A percentile compares a stretch with the other conserved stretches of the same genome.
phyloP scores from a whole-genome alignment of 83 land plant species.

The Thuja plicata region DNA sequence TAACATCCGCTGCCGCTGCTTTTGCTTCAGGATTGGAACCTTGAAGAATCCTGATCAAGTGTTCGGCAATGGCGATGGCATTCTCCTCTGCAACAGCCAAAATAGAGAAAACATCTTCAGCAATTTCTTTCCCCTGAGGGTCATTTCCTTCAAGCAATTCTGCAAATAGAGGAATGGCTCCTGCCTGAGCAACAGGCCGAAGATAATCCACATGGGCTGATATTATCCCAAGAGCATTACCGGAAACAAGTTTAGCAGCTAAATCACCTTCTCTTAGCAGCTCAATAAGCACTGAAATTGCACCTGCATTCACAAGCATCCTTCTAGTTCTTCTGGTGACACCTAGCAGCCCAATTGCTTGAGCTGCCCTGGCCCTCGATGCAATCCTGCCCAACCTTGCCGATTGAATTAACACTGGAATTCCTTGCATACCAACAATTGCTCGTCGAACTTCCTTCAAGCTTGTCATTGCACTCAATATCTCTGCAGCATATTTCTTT shows the following conservation, averaged over 20 bases:
- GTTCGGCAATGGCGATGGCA: constrained; percentile 37
- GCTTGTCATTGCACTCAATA: constrained; percentile 33
- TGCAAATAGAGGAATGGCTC: constrained; percentile 44
- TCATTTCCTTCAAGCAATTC: constrained; percentile 40
- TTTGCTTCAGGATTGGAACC: constrained; percentile 28
- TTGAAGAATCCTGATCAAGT: constrained; percentile 46
- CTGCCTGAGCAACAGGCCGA: constrained; percentile 42
- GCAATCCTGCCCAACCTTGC: constrained; percentile 27
- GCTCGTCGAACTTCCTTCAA: constrained; percentile 34
- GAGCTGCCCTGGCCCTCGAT: constrained; percentile 47
- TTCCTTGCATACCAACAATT: constrained; percentile 16
- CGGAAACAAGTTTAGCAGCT: constrained; percentile 37
- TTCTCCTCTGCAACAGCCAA: constrained; percentile 52
- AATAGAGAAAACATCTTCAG: constrained; percentile 51
- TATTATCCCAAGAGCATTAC: constrained; percentile 42
- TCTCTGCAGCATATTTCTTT: constrained; percentile 30
- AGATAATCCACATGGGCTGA: constrained; percentile 46
- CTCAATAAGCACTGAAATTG: constrained; percentile 30
- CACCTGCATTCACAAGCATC: constrained; percentile 36
- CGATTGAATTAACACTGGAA: constrained; percentile 34
- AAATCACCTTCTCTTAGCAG: constrained; percentile 32
- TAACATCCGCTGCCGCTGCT: constrained; percentile 48
- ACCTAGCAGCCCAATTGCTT: constrained; percentile 39
- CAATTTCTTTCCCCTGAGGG: constrained; percentile 40
- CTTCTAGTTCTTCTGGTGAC: constrained; percentile 23